phyloP scores from a whole-genome alignment of 75 land plant species.

The Pinus taeda region DNA sequence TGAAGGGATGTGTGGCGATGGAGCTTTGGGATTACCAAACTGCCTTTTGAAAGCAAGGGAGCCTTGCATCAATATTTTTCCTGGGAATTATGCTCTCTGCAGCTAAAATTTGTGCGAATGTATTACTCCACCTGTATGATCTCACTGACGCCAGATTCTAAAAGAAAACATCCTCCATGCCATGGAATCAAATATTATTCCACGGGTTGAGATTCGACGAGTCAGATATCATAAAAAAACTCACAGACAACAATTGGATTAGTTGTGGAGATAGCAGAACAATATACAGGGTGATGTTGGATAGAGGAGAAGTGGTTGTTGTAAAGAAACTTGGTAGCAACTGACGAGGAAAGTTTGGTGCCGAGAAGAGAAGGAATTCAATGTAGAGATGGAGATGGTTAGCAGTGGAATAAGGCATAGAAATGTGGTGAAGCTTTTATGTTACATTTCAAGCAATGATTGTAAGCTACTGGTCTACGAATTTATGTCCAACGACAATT shows the following conservation, averaged over 20 bases:
- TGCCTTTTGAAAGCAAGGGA: neutral
- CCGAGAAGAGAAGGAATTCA: slow-evolving; percentile 27
- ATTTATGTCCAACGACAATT: no score
- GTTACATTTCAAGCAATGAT: no score
- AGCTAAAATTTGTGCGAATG: neutral
- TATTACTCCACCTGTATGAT: no score
- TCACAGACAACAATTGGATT: slow-evolving; percentile 39
- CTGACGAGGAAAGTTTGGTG: neutral
- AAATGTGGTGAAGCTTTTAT: no score
- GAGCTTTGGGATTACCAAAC: slow-evolving; percentile 11
- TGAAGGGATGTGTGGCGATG: slow-evolving; percentile 13
- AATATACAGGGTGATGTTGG: slow-evolving; percentile 36
- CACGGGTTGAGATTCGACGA: slow-evolving; percentile 39
- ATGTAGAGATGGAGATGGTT: slow-evolving; percentile 40
- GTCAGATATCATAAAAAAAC: slow-evolving; percentile 12
- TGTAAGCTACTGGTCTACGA: no score
- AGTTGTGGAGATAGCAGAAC: slow-evolving; percentile 51
- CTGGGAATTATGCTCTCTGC: neutral
- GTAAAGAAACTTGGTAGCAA: slow-evolving; percentile 49
- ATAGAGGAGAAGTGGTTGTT: slow-evolving; percentile 23
- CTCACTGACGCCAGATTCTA: no score
- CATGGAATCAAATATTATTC: slow-evolving; percentile 47
- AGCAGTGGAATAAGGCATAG: slow-evolving; percentile 11
- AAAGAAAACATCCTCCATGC: neutral
- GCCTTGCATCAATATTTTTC: neutral